Percentiles rank a stretch among this genome's conserved stretches.
phyloP scores from a whole-genome alignment of 176 grass and related monocot genomes.

The Elaeis guineensis region DNA sequence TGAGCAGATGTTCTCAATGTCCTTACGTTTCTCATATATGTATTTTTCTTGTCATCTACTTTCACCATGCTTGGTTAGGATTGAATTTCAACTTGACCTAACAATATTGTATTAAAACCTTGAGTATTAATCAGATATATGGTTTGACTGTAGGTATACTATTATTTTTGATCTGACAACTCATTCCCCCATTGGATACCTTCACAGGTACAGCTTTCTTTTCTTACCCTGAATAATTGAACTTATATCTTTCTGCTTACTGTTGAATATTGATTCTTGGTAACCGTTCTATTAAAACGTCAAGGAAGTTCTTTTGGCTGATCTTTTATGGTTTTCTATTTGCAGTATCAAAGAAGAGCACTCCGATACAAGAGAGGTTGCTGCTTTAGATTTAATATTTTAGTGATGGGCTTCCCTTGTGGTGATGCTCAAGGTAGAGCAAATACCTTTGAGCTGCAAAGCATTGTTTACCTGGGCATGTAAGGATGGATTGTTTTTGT shows the following conservation, averaged over 20 bases:
- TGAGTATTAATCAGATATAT: conserved; percentile 14
- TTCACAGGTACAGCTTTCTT: conserved; percentile 38
- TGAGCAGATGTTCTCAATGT: too few relatives aligned
- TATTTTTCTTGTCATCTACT: too few relatives aligned
- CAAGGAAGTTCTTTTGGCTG: not conserved
- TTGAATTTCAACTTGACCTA: too few relatives aligned
- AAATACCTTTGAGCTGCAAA: conserved; percentile 61
- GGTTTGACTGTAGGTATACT: conserved; percentile 51
- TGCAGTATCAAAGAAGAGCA: conserved; percentile 67
- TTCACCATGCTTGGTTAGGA: too few relatives aligned
- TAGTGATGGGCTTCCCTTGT: conserved; percentile 58
- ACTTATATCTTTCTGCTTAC: too few relatives aligned
- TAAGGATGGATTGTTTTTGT: conserved; percentile 28
- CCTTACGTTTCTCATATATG: too few relatives aligned
- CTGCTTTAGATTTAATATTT: not conserved
- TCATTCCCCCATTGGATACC: conserved; percentile 60
- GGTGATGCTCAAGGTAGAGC: conserved; percentile 63
- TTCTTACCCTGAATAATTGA: not conserved
- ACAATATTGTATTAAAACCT: too few relatives aligned
- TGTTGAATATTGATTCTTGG: too few relatives aligned
- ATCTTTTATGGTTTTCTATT: conserved; percentile 17
- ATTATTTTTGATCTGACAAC: conserved; percentile 77
- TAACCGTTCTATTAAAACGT: too few relatives aligned
- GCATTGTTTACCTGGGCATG: conserved; percentile 71
- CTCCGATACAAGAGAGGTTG: conserved; percentile 49